Evolutionary conservation across 768 basidiomycete genomes (phyloP).

Genomic region (Pulveroboletus sp.): DNA sequence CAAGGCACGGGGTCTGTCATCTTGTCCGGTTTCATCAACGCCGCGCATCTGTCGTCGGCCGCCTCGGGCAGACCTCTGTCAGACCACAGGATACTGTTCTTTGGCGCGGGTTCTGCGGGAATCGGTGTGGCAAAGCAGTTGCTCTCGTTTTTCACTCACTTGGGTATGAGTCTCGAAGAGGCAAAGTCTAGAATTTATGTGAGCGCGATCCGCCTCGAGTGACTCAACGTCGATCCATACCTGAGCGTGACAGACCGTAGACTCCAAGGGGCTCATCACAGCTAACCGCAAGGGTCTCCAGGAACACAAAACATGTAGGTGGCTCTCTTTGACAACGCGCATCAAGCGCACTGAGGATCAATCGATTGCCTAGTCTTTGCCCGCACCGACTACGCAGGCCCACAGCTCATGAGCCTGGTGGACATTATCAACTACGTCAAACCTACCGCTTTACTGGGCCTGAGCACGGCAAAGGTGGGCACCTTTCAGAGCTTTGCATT

Average conservation of each 20-base stretch:
- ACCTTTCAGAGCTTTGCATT: neutral
- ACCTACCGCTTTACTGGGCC: constrained; percentile 73
- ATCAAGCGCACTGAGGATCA: neutral
- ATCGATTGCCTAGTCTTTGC: constrained; percentile 50
- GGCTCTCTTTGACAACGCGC: neutral
- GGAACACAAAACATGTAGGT: constrained; percentile 68
- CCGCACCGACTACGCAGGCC: constrained; percentile 62
- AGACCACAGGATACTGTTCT: constrained; percentile 54
- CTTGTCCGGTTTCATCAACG: constrained; percentile 70
- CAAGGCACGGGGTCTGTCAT: constrained; percentile 76
- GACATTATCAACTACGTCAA: constrained; percentile 69
- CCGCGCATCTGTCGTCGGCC: constrained; percentile 55
- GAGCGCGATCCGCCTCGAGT: constrained; percentile 17
- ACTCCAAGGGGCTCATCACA: constrained; percentile 73
- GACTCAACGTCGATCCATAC: neutral
- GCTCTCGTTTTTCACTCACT: constrained; percentile 44
- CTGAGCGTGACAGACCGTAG: constrained; percentile 50
- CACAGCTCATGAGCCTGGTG: constrained; percentile 52
- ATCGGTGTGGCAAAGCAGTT: constrained; percentile 51
- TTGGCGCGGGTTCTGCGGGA: constrained; percentile 51
- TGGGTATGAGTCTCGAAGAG: constrained; percentile 60
- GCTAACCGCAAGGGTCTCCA: constrained; percentile 62
- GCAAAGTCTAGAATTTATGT: constrained; percentile 67
- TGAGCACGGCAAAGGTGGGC: constrained; percentile 51
- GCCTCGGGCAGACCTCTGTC: constrained; percentile 37